Evolutionary conservation across 2,329 filamentous ascomycete genomes (phyloP).

Genomic region (Elsinoe arachidis): DNA sequence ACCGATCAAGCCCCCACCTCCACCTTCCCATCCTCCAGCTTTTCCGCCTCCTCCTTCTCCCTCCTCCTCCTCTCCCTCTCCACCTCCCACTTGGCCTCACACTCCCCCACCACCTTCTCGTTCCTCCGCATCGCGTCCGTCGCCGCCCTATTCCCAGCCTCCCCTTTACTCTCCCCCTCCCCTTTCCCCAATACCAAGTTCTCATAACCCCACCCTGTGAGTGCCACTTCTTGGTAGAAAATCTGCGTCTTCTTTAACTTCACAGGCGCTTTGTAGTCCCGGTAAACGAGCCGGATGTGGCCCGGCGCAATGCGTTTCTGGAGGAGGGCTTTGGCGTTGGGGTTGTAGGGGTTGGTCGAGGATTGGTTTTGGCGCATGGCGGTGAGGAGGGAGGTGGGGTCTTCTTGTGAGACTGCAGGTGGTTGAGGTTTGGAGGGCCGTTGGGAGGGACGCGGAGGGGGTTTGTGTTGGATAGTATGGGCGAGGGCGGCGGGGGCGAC

Average conservation of each 20-base stretch:
- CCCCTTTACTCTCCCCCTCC: constrained; percentile 56
- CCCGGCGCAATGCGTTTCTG: constrained; percentile 28
- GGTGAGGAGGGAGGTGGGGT: constrained; percentile 11
- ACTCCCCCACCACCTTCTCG: constrained; percentile 24
- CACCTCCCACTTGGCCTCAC: constrained; percentile 14
- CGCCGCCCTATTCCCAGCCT: constrained; percentile 61
- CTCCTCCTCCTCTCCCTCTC: constrained; percentile 17
- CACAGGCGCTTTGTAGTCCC: constrained; percentile 45
- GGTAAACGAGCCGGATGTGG: constrained; percentile 31
- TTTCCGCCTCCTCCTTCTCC: constrained; percentile 15
- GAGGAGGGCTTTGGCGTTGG: constrained; percentile 32
- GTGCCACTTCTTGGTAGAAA: constrained; percentile 55
- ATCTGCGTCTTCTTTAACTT: constrained; percentile 46
- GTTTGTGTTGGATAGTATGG: not conserved
- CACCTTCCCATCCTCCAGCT: not conserved
- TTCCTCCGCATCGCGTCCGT: constrained; percentile 48
- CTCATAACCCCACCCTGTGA: constrained; percentile 61
- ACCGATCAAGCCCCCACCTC: too few species aligned
- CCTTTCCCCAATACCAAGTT: constrained; percentile 55
- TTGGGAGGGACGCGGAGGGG: not conserved
- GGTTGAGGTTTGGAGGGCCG: not conserved
- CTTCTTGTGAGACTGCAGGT: constrained; percentile 1
- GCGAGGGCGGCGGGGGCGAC: not conserved
- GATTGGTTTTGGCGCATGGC: constrained; percentile 21
- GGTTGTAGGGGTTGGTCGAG: constrained; percentile 27